Evolutionary conservation across 345 rosid genomes (phyloP).

Genomic region (Cardamine occulta): DNA sequence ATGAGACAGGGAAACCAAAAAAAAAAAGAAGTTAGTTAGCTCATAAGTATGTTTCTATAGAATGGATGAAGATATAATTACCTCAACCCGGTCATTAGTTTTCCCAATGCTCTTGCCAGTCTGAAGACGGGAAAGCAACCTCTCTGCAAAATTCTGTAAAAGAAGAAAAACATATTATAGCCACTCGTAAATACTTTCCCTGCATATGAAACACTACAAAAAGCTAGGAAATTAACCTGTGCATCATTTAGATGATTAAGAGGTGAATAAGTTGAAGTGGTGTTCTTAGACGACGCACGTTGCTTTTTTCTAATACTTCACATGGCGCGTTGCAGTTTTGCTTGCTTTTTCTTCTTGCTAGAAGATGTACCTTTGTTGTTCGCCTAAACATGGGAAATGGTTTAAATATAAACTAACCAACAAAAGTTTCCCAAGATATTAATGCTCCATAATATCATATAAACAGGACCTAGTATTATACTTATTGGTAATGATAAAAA

Average conservation of each 20-base stretch:
- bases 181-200: not conserved
- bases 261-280: conserved; percentile 65
- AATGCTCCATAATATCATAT: too few relatives aligned
- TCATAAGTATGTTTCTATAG: conserved; percentile 14
- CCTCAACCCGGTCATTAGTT: conserved; percentile 73
- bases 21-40: not conserved
- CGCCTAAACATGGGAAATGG: conserved; percentile 55
- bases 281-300: conserved; percentile 60
- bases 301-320: conserved; percentile 82
- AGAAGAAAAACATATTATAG: conserved; percentile 12
- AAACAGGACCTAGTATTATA: not conserved
- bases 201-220: not conserved
- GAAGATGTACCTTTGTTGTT: conserved; percentile 72
- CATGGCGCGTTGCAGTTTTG: conserved; percentile 81
- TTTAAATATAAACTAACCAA: too few relatives aligned
- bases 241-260: conserved; percentile 81
- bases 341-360: conserved; percentile 96
- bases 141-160: conserved; percentile 88
- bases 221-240: conserved; percentile 55
- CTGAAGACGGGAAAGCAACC: conserved; percentile 81
- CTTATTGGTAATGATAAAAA: conserved; percentile 11
- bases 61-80: conserved; percentile 30
- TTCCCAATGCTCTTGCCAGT: conserved; percentile 51
- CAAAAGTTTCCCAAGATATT: too few relatives aligned
- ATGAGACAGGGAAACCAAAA: not conserved